phyloP scores from a whole-genome alignment of 148 eudicot genomes.

The Talinum fruticosum region DNA sequence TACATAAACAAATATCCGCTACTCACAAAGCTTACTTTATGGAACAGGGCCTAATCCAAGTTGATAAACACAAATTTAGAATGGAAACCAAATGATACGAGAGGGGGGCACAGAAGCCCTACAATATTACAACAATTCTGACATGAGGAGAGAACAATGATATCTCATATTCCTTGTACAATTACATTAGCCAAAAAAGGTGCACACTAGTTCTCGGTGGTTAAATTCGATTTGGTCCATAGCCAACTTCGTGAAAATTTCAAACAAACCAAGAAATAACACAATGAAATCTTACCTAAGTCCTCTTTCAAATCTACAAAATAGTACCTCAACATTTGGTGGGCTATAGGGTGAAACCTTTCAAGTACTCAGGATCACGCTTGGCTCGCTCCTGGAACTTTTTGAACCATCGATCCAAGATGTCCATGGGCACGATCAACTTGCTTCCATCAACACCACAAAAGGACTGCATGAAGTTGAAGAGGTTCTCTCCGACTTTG shows the following conservation, averaged over 20 bases:
- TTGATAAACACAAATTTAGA: too few relatives aligned
- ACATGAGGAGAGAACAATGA: not conserved
- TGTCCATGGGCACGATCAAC: conserved; percentile 88
- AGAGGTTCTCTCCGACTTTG: conserved; percentile 91
- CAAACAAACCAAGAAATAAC: not conserved
- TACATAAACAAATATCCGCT: too few relatives aligned
- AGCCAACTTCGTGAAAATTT: not conserved
- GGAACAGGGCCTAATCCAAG: too few relatives aligned
- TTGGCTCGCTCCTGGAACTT: conserved; percentile 93
- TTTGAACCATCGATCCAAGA: conserved; percentile 93
- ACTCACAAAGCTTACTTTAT: too few relatives aligned
- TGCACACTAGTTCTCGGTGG: not conserved
- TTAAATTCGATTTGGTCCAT: not conserved
- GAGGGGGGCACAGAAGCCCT: too few relatives aligned
- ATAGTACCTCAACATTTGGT: conserved; percentile 12
- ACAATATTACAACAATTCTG: not conserved
- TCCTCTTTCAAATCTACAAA: conserved; percentile 7
- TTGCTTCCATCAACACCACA: conserved; percentile 89
- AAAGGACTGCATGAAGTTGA: conserved; percentile 98
- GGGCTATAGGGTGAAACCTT: conserved; percentile 74
- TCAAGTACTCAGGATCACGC: conserved; percentile 88
- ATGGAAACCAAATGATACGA: not conserved
- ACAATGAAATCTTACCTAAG: not conserved
- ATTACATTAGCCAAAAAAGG: not conserved
- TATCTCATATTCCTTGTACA: not conserved